Evolutionary conservation across 352 stramenopile genomes (phyloP), one percentile per base, ranked within the genome.

Genomic region (Globisporangium cylindrosporum): DNA sequence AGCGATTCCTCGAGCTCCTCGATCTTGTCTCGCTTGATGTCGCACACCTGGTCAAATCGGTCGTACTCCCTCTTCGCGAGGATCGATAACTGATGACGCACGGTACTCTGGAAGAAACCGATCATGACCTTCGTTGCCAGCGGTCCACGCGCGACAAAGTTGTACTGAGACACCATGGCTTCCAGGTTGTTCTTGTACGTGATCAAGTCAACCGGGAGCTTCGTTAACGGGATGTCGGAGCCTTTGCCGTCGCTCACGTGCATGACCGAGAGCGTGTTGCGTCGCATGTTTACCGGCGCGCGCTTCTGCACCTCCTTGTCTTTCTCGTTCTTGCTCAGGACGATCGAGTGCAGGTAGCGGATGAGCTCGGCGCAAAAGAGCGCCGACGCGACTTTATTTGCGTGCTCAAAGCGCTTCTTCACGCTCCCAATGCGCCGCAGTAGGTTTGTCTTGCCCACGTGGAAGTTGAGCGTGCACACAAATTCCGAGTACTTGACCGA

Each of bases 171-270:
- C 14, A 90, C 72, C 78, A 93, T 84, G 10, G 85, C 85, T 53
- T 93, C 85, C 4, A 93, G 46, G 41, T 93, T 93, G 66, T 76
- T 89, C 68, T 91, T 90, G 74, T 93, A 93, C 5, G 85, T 89
- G 48, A 93, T 41, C 48, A 93, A 61, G 66, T 93, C 81, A 24
- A 91, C 68, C 9, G 85, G 85, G 20, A 93, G 74, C 68, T 74
- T 79, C 3, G 76, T 85, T 53, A 85, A 60, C 27, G 78, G 76
- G 10, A 70, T 53, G 4, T 64, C 62, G 0, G 65, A 62, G 36
- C 73, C 67, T 46, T 74, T 73, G 49, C 62, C 68, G 24, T 59
- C 69, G 18, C 71, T 69, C 46, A 84, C 63, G 25, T 83, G 71
- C 64, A 90, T 86, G 6, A 88, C 64, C 3, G 79, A 86, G 32